A percentile compares a stretch with the other conserved stretches of the same genome.
phyloP scores from a whole-genome alignment of 257 asterid species.

The Jaltomata sinuosa region DNA sequence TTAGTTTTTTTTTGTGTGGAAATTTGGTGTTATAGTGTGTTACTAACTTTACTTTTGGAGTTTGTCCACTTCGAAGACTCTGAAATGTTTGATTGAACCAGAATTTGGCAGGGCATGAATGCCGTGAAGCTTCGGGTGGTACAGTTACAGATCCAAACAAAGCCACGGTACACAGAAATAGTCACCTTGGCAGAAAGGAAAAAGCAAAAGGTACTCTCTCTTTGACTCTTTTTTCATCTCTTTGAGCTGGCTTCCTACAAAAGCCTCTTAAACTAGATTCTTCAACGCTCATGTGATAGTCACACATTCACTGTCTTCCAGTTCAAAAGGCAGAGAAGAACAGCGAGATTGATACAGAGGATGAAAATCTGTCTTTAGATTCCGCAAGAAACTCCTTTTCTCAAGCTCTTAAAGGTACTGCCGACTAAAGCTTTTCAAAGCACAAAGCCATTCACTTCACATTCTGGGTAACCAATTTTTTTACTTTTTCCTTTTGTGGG shows the following conservation, averaged over 20 bases:
- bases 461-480: not conserved
- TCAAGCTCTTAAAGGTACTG: slow-evolving; percentile 77
- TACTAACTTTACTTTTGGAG: not conserved
- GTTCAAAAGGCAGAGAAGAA: slow-evolving; percentile 52
- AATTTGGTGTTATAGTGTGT: not conserved
- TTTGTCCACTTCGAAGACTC: slow-evolving; percentile 20
- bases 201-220: slow-evolving; percentile 53
- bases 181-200: slow-evolving; percentile 47
- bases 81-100: slow-evolving; percentile 60
- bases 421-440: not conserved
- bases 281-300: slow-evolving; percentile 11
- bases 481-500: not conserved
- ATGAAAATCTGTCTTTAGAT: slow-evolving; percentile 42
- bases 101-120: slow-evolving; percentile 75
- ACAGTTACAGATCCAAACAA: slow-evolving; percentile 82
- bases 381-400: slow-evolving; percentile 90
- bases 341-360: slow-evolving; percentile 73
- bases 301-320: slow-evolving; percentile 6
- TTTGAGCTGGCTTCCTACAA: slow-evolving; percentile 12
- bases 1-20: not conserved
- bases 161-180: slow-evolving; percentile 32
- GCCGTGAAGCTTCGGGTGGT: slow-evolving; percentile 55
- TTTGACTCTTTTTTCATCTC: not conserved
- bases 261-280: slow-evolving; percentile 8
- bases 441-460: not conserved